These are phyloP conservation scores for Ustilago loliicola DNA, from an alignment of 1,284 basidiomycete species.

Conservation along the genomic window DNA sequence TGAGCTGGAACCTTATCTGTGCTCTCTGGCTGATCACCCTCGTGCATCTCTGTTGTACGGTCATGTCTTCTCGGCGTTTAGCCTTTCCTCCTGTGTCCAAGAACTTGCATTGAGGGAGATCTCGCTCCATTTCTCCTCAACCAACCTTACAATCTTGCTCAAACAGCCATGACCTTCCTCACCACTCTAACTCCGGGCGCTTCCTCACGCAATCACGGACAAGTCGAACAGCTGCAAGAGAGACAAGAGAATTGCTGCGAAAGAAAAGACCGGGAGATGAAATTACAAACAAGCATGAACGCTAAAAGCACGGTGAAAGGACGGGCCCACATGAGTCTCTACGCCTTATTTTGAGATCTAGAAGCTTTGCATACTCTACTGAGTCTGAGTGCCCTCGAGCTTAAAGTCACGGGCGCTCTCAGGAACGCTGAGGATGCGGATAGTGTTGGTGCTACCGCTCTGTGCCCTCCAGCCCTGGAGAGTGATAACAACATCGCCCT, in stretches of 20 bases:
- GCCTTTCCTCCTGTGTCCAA: no score
- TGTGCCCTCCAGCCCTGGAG: conserved; percentile 99
- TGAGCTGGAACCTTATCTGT: no score
- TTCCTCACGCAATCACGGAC: background rate
- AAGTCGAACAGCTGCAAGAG: background rate
- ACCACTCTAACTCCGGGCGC: background rate
- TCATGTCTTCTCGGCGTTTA: no score
- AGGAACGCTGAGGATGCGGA: conserved; percentile 65
- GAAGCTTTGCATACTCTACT: background rate
- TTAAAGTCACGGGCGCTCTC: conserved; percentile 65
- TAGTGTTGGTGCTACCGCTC: conserved; percentile 81
- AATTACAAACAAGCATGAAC: conserved; percentile 28
- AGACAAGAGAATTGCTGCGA: conserved; percentile 14
- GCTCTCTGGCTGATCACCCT: no score
- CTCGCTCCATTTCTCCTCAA: no score
- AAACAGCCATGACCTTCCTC: no score
- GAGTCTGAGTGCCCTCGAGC: conserved; percentile 62
- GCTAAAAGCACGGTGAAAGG: background rate
- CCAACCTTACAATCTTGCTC: no score
- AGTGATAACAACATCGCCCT: conserved; percentile 90
- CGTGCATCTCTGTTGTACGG: no score
- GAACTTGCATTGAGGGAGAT: no score
- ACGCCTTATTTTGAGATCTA: background rate
- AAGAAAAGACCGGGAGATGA: conserved; percentile 15
- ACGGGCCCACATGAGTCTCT: background rate